A percentile compares a stretch with the other conserved stretches of the same genome.
These are phyloP conservation scores for Gastrodia elata DNA, from an alignment of 106 monocot species.

Conservation along the genomic window DNA sequence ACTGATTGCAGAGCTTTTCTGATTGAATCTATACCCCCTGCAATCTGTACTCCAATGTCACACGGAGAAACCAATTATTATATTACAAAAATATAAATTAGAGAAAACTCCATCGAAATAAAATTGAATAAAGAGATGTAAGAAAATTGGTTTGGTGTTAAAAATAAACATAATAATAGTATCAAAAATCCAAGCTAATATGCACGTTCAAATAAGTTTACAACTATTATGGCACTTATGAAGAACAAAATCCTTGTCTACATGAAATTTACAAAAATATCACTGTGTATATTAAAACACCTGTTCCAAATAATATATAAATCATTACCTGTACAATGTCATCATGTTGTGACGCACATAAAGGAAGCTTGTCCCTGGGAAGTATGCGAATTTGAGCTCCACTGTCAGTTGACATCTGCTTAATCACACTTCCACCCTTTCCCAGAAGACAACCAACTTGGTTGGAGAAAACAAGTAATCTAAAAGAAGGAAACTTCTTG, in stretches of 20 bases:
- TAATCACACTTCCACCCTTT: constrained; percentile 77
- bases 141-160: background rate
- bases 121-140: background rate
- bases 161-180: background rate
- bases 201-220: background rate
- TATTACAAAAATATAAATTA: background rate
- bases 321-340: constrained; percentile 72
- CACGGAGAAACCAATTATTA: background rate
- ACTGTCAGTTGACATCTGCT: constrained; percentile 82
- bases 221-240: background rate
- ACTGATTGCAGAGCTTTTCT: constrained; percentile 59
- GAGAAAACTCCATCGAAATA: background rate
- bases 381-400: constrained; percentile 76
- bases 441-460: constrained; percentile 88
- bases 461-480: constrained; percentile 60
- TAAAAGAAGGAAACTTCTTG: constrained; percentile 31
- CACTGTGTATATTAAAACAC: background rate
- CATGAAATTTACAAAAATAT: background rate
- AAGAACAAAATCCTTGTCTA: background rate
- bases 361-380: constrained; percentile 67
- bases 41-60: constrained; percentile 17
- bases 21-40: constrained; percentile 29
- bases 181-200: background rate
- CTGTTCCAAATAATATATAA: background rate
- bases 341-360: constrained; percentile 60